Conservation (phyloP, 441 rosid genomes). For the Codiaeum variegatum region DNA sequence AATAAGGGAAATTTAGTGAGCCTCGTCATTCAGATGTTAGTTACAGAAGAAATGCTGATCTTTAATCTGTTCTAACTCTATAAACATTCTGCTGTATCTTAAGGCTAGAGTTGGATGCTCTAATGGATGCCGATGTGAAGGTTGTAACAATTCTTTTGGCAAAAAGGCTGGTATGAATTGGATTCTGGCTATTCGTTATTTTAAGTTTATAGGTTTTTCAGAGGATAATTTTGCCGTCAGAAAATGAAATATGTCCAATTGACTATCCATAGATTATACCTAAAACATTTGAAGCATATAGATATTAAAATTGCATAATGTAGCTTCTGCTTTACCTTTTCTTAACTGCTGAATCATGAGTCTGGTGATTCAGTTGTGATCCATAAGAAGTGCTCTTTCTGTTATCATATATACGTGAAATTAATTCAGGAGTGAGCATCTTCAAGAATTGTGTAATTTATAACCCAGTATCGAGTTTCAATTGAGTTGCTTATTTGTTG, state of each 20-base stretch:
- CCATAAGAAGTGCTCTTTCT: not conserved
- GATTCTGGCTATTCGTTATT: not conserved
- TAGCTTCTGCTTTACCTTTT: not conserved
- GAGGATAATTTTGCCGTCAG: too few relatives aligned
- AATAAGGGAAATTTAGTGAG: constrained; percentile 6
- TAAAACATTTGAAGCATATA: not conserved
- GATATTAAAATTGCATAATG: not conserved
- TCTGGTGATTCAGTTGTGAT: not conserved
- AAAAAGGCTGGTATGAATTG: constrained; percentile 36
- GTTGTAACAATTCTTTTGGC: constrained; percentile 41
- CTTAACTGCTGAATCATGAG: not conserved
- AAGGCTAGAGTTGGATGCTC: constrained; percentile 58
- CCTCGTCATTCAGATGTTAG: constrained; percentile 11
- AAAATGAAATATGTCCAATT: not conserved
- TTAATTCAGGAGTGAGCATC: not conserved
- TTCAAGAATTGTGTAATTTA: not conserved
- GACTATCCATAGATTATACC: not conserved
- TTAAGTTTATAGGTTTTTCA: not conserved
- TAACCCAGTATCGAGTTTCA: not conserved
- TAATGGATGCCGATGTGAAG: constrained; percentile 43
- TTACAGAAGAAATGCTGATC: not conserved
- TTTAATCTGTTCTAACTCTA: constrained; percentile 6
- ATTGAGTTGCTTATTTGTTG: not conserved
- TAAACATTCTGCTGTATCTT: constrained; percentile 4
- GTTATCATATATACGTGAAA: not conserved